Percentiles rank a stretch among this genome's conserved stretches.
phyloP scores from a whole-genome alignment of 2,329 filamentous ascomycete genomes.

The Leptographium galeiforme region DNA sequence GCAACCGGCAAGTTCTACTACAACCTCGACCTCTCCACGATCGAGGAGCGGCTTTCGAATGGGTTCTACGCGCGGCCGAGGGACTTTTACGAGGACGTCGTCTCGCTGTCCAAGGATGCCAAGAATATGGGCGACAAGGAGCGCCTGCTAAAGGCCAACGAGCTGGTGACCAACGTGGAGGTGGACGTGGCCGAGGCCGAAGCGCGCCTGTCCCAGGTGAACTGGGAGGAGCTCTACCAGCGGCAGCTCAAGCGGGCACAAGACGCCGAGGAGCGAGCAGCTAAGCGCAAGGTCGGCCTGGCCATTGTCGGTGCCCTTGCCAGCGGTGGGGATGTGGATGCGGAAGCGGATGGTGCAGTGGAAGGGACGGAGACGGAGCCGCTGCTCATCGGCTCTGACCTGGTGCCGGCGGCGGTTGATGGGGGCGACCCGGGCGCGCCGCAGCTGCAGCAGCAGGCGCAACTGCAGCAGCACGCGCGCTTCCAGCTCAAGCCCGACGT shows the following conservation, averaged over 20 bases:
- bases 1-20: constrained; percentile 78
- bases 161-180: constrained; percentile 84
- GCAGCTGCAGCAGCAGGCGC: constrained; percentile 20
- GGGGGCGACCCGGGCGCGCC: constrained; percentile 16
- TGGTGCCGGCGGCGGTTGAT: background rate
- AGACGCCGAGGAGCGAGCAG: constrained; percentile 44
- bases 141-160: constrained; percentile 73
- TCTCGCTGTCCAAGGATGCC: constrained; percentile 71
- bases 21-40: constrained; percentile 83
- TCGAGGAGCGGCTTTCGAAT: constrained; percentile 92
- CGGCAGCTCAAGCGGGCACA: constrained; percentile 55
- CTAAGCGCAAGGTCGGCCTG: constrained; percentile 49
- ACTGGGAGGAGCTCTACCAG: constrained; percentile 72
- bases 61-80: constrained; percentile 86
- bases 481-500: constrained; percentile 33
- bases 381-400: constrained; percentile 6
- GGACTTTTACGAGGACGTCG: constrained; percentile 83
- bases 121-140: constrained; percentile 72
- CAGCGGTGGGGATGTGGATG: background rate
- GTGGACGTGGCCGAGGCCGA: constrained; percentile 78
- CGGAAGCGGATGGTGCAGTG: background rate
- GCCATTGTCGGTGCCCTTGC: constrained; percentile 27
- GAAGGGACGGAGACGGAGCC: background rate
- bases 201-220: constrained; percentile 37
- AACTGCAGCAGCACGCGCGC: constrained; percentile 21